Evolutionary conservation across 2,329 filamentous ascomycete species (phyloP).

Genomic region (Leptographium galeiforme): DNA sequence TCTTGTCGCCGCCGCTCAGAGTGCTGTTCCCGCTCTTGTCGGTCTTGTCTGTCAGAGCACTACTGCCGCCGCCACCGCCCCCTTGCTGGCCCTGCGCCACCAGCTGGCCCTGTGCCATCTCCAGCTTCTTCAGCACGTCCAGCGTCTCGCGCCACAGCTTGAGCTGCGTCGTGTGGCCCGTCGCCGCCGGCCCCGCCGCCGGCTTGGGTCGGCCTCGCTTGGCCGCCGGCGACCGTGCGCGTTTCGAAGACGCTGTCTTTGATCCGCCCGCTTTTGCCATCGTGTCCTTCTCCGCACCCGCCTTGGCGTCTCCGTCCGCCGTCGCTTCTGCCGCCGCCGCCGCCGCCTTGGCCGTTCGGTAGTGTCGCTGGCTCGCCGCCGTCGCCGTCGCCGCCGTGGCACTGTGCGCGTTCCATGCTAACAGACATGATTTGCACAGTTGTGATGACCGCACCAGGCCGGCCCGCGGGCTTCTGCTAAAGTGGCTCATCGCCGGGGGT

Average conservation of each 20-base stretch:
- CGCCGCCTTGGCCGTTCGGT: neutral
- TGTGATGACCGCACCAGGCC: constrained; percentile 16
- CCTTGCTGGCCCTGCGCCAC: constrained; percentile 1
- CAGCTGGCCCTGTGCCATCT: constrained; percentile 8
- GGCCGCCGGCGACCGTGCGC: neutral
- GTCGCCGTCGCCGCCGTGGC: neutral
- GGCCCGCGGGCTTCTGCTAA: constrained; percentile 14
- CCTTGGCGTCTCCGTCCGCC: too few relatives aligned
- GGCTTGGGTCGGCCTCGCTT: neutral
- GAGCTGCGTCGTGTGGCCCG: constrained; percentile 5
- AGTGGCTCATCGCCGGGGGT: constrained; percentile 20
- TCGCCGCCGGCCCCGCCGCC: neutral
- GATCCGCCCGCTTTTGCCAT: too few relatives aligned
- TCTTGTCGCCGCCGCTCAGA: neutral
- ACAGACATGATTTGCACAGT: constrained; percentile 16
- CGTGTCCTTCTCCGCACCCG: too few relatives aligned
- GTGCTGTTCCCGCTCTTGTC: too few relatives aligned
- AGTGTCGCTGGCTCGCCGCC: neutral
- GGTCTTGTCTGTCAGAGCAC: neutral
- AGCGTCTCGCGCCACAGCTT: constrained; percentile 17
- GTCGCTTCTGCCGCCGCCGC: too few relatives aligned
- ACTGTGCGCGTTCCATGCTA: neutral
- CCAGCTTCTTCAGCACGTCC: constrained; percentile 14
- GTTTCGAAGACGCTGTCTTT: neutral
- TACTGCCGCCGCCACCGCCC: neutral